Base-by-base conservation (phyloP, 495 filamentous ascomycete genomes). In the Hypoxylon fragiforme region DNA sequence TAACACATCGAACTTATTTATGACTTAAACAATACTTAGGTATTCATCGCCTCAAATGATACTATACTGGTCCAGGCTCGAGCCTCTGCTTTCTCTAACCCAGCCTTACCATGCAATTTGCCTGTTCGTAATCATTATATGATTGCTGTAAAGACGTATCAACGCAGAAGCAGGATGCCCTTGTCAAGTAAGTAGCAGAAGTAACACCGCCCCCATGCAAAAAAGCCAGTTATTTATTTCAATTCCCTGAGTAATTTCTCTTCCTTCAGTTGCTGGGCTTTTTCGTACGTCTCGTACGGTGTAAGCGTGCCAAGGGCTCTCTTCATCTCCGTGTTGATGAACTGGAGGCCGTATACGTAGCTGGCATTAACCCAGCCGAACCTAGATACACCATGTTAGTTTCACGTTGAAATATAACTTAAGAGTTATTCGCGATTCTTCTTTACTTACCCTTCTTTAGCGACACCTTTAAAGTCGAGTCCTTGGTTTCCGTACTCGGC, bases 341-440 rank as follows among this genome's bases (percentile, higher is more conserved):
- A 83, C 32, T 89, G 85, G 28, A 97, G 74, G 38, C 92, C 94
- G 64, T 91, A 90, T 37, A 97, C 85, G 66, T 91, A 97, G 64
- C 90, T 95, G 51, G 92, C 94, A 63, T 98, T 98, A 63, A 96
- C 95, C 94, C 94, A 98, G 15, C 92, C 94, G 65, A 98, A 98
- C 31, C 94, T 98, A 58, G 21, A 56, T 20, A 59, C 20, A 18
- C 16, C 15, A 40, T 51, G 55, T 75, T 65, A 75, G 70, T 48
- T 14, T 19, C 48, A 0, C 41, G 44, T 26, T 2, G 26, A 40
- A 43, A 50, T 43, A 37, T 34, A 44, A 14, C 6, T 24, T 5
- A 39, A 39, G 15, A 9, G 24, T 28, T 9, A 41, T 24, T 7
- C 15, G 15, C 21, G 3, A 37, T 52, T 2, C 31, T 22, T 53